These are phyloP conservation scores for Calonectria pseudoturangicola DNA, from an alignment of 2,329 filamentous ascomycete genomes.

Conservation along the genomic window DNA sequence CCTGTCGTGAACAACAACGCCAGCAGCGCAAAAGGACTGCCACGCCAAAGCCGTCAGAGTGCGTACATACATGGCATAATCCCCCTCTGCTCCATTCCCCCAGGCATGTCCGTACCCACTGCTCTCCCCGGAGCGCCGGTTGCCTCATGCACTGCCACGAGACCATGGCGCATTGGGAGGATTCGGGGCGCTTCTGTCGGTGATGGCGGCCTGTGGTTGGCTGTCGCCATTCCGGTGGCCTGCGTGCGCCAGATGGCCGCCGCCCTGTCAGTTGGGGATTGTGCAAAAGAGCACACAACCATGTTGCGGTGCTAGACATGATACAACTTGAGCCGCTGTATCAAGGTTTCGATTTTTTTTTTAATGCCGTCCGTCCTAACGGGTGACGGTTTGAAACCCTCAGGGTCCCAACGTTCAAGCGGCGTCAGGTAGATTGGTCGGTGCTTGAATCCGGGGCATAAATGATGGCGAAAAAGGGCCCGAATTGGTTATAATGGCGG, in stretches of 20 bases:
- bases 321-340: slow-evolving; percentile 35
- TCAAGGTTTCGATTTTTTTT: slow-evolving; percentile 18
- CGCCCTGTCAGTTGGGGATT: slow-evolving; percentile 26
- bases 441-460: slow-evolving; percentile 1
- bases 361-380: slow-evolving; percentile 21
- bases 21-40: neutral
- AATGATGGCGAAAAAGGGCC: neutral
- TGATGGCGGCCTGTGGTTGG: slow-evolving; percentile 39
- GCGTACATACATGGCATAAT: slow-evolving; percentile 12
- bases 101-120: slow-evolving; percentile 37
- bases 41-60: slow-evolving; percentile 14
- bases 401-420: slow-evolving; percentile 26
- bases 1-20: slow-evolving; percentile 5
- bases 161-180: slow-evolving; percentile 52
- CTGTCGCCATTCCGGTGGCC: slow-evolving; percentile 41
- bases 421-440: slow-evolving; percentile 8
- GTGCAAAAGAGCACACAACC: slow-evolving; percentile 27
- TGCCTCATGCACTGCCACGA: slow-evolving; percentile 59
- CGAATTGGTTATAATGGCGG: slow-evolving; percentile 16
- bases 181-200: slow-evolving; percentile 33
- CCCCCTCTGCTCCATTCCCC: slow-evolving; percentile 27
- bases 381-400: slow-evolving; percentile 26
- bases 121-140: slow-evolving; percentile 45
- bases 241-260: slow-evolving; percentile 38
- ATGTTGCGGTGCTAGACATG: slow-evolving; percentile 23